These are phyloP conservation scores for Entomortierella chlamydospora DNA, from an alignment of 192 early-diverging fungal species.

Conservation along the genomic window DNA sequence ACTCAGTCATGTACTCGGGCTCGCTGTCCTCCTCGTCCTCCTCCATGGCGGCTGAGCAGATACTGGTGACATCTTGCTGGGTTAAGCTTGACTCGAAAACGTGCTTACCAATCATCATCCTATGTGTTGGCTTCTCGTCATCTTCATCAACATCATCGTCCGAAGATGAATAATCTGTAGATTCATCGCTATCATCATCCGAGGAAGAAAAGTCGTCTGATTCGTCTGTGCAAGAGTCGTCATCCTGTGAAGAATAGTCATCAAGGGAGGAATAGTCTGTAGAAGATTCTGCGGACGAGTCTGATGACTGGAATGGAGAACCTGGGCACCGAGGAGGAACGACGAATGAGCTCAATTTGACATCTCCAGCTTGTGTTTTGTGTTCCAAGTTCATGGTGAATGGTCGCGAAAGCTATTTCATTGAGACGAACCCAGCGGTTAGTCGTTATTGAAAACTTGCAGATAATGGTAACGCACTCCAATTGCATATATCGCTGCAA, in stretches of 20 bases:
- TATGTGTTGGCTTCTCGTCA: constrained; percentile 4
- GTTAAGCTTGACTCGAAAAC: constrained; percentile 30
- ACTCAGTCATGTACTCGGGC: constrained; percentile 41
- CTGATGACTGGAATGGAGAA: constrained; percentile 30
- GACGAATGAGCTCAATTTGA: constrained; percentile 33
- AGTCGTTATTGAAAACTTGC: too few relatives aligned
- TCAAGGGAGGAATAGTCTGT: constrained; percentile 36
- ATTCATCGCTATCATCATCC: constrained; percentile 38
- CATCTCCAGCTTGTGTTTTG: constrained; percentile 42
- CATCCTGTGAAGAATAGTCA: constrained; percentile 41
- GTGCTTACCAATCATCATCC: constrained; percentile 31
- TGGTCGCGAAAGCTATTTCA: constrained; percentile 32
- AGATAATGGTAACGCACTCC: too few relatives aligned
- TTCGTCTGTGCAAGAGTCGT: constrained; percentile 32
- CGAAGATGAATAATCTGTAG: constrained; percentile 31
- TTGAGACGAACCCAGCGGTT: too few relatives aligned
- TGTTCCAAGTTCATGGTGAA: constrained; percentile 54
- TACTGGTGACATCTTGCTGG: constrained; percentile 24
- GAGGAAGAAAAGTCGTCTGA: constrained; percentile 32
- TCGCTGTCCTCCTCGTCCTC: constrained; percentile 25
- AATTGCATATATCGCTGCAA: not conserved
- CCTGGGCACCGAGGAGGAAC: constrained; percentile 43
- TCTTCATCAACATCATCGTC: constrained; percentile 25
- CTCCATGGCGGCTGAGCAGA: constrained; percentile 30
- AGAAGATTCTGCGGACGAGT: constrained; percentile 35